Base-by-base conservation (phyloP, 108 stramenopile genomes). In the Pseudonitzschia multistriata region DNA sequence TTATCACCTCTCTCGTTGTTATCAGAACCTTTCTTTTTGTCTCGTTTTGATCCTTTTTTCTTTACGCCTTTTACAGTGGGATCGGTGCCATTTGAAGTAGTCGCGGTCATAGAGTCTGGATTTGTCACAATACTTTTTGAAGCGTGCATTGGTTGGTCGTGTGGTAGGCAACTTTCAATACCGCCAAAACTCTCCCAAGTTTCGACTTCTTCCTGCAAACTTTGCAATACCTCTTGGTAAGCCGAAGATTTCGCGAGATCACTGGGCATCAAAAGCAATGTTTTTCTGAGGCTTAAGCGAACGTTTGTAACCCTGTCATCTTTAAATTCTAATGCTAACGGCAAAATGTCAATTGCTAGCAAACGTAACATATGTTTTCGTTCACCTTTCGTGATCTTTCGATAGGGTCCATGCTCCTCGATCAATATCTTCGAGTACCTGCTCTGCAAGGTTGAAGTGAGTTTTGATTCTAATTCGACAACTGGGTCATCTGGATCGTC, bases 281-380 rank as follows among this genome's bases (percentile, higher is more conserved):
- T 70, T 57, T 90, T 93, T 55, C 84, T 74, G 28, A 93, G 70
- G 17, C 87, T 86, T 42, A 90, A 53, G 39, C 92, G 85, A 56
- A 93, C 92, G 62, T 93, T 93, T 7, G 81, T 81, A 10, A 90
- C 89, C 45, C 86, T 77, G 71, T 93, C 92, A 33, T 87, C 83
- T 55, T 88, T 87, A 81, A 90, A 88, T 45, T 83, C 83, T 57
- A 93, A 57, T 19, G 92, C 87, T 6, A 77, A 70, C 22, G 87
- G 87, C 33, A 93, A 70, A 34, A 93, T 54, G 54, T 88, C 78
- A 47, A 81, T 61, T n/a, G 73, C 62, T 28, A 93, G 66, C 25
- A 93, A 50, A 56, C 73, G 76, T 39, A 74, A 74, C 40, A 93
- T 72, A 57, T 79, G 88, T 48, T 83, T 78, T 35, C 82, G 79